Evolutionary conservation across 176 grass and related monocot genomes (phyloP).

Genomic region (Hordeum marinum): DNA sequence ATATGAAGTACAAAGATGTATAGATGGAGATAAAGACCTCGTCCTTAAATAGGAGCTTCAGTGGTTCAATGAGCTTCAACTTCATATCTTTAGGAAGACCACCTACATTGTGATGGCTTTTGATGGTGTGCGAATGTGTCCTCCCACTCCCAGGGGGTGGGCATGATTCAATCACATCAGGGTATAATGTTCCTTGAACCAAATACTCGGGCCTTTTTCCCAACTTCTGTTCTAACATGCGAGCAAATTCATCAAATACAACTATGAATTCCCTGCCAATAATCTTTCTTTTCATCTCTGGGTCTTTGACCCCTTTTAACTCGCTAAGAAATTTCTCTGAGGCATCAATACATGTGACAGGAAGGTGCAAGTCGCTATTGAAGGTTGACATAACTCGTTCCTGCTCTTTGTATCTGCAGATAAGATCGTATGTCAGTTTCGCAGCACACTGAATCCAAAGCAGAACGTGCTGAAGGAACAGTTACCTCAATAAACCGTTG

Average conservation of each 20-base stretch:
- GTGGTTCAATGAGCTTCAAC: slow-evolving; percentile 83
- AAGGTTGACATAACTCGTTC: slow-evolving; percentile 78
- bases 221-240: slow-evolving; percentile 47
- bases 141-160: slow-evolving; percentile 70
- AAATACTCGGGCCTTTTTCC: slow-evolving; percentile 60
- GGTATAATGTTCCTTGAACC: slow-evolving; percentile 87
- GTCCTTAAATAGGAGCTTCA: slow-evolving; percentile 78
- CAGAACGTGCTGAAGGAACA: neutral
- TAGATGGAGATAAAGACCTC: slow-evolving; percentile 37
- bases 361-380: slow-evolving; percentile 67
- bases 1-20: neutral
- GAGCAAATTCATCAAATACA: slow-evolving; percentile 85
- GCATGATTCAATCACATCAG: slow-evolving; percentile 91
- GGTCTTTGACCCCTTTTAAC: slow-evolving; percentile 65
- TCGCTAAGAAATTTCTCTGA: slow-evolving; percentile 79
- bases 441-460: neutral
- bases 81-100: slow-evolving; percentile 85
- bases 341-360: slow-evolving; percentile 72
- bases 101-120: slow-evolving; percentile 91
- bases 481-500: slow-evolving; percentile 70
- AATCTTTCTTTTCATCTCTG: slow-evolving; percentile 82
- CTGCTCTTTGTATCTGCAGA: slow-evolving; percentile 69
- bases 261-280: slow-evolving; percentile 78
- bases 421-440: neutral
- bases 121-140: slow-evolving; percentile 83